Base-by-base conservation (phyloP, 163 green algal species). In the Chlorella variabilis region DNA sequence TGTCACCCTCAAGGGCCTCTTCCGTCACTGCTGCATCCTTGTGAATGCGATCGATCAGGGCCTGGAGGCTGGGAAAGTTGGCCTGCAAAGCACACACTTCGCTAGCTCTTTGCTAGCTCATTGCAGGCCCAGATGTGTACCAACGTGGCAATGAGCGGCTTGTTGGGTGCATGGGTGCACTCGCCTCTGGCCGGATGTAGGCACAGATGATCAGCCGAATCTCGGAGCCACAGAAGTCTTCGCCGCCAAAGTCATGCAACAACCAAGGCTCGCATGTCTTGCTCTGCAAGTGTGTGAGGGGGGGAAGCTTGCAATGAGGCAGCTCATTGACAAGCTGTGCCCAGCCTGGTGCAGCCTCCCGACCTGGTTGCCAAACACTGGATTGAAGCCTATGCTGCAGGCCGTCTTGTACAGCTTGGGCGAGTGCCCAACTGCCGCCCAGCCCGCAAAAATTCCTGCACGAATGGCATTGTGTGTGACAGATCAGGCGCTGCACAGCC, bases 321-420 rank as follows among this genome's bases (percentile, higher is more conserved):
- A n/a, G n/a, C n/a, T n/a, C n/a, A n/a, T n/a, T n/a, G n/a, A n/a
- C n/a, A n/a, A n/a, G n/a, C n/a, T n/a, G n/a, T n/a, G n/a, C n/a
- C n/a, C n/a, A n/a, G n/a, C n/a, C n/a, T n/a, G n/a, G 45, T 42
- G 36, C 36, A 49, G 34, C 65, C 48, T 25, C 54, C 54, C 4
- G 15, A 62, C 15, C 54, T n/a, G 18, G 20, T 62, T 62, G n/a
- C 91, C 81, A 71, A 94, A 98, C 79, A 94, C 96, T 0, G 95
- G 96, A 74, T 99, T 99, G 81, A 36, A 87, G 5, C 83, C 96
- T 21, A 98, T 92, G 85, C 84, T 93, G 91, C 97, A 94, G 13
- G 93, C 88, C 86, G 92, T 96, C 48, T 91, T 88, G 87, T 95
- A 89, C 3, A 96, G 89, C 36, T 86, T 61, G 0, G 78, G 31